Evolutionary conservation across 805 yeast species (phyloP), one percentile per base, ranked within the genome.

Genomic region (Yamadazyma akitaensis): DNA sequence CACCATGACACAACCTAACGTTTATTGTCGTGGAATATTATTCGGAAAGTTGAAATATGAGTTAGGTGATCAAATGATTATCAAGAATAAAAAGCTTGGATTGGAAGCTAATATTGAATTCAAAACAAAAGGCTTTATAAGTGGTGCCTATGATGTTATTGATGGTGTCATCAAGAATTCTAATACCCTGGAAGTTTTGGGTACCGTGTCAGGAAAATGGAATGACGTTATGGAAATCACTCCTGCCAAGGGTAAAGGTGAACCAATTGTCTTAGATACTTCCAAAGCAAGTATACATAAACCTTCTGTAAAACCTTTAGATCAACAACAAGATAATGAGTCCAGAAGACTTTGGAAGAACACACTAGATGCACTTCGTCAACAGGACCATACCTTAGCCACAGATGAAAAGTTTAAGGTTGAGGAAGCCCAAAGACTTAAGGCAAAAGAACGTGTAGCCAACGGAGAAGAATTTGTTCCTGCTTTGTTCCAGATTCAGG

Each of bases 1-100:
- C 66, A 78, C 84, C 10, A 72, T 94, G 61, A 84, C 90, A n/a
- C 98, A 94, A 65, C 99, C 99, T 49, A 94, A 94, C 62, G 82
- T 92, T 71, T 94, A 94, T 57, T 96, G 96, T 9, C 77, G 98
- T 55, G 97, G 97, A 44, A 88, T 94, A 37, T 67, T 94, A 21
- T 86, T 94, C 60, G 99, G 99, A 24, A 85, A 84, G 52, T 77
- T 94, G 73, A 86, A 84, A 67, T 83, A 86, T 47, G 99, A 94
- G 64, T 68, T 94, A 49, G 98, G 99, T 25, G 99, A 94, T 63
- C 95, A 86, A 60, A 80, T 95, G 81, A 56, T 76, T n/a, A 74
- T 94, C 47, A 79, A 77, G 55, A 86, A 92, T 57, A 75, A 80
- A 5, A 65, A 72, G 10, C 72, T 74, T 16, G 81, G 79, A 12